Evolutionary conservation across 768 basidiomycete genomes (phyloP).

Genomic region (Panaeolus cyanescens): DNA sequence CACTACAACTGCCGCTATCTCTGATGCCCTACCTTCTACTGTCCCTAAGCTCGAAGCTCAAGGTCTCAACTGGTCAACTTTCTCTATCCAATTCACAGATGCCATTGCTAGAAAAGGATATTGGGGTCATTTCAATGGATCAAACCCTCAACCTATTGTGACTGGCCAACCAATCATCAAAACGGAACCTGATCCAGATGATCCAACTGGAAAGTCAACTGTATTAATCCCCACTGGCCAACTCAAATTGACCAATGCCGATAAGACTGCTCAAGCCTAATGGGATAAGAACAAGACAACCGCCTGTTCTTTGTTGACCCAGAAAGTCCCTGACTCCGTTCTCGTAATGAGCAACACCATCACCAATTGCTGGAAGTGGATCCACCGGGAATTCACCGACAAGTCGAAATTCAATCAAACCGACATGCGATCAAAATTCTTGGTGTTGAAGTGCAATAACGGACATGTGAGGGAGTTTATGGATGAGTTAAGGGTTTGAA

Average conservation of each 20-base stretch:
- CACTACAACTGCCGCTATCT: constrained; percentile 20
- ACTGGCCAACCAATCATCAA: too few relatives aligned
- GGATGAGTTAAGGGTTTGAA: constrained; percentile 17
- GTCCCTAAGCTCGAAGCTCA: constrained; percentile 33
- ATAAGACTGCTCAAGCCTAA: constrained; percentile 8
- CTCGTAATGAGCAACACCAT: constrained; percentile 29
- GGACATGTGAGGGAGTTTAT: constrained; percentile 30
- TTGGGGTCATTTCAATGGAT: constrained; percentile 31
- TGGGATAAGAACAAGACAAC: constrained; percentile 39
- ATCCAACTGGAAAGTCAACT: too few relatives aligned
- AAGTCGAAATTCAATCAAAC: constrained; percentile 31
- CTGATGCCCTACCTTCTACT: constrained; percentile 22
- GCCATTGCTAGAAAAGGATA: constrained; percentile 29
- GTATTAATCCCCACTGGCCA: too few relatives aligned
- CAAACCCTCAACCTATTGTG: constrained; percentile 11
- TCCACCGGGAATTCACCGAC: constrained; percentile 31
- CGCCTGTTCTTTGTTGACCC: constrained; percentile 28
- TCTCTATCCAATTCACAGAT: constrained; percentile 23
- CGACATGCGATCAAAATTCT: constrained; percentile 27
- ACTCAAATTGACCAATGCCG: too few relatives aligned
- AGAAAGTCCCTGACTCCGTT: constrained; percentile 32
- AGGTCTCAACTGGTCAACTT: constrained; percentile 36
- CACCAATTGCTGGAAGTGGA: constrained; percentile 29
- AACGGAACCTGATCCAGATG: too few relatives aligned
- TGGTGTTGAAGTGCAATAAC: constrained; percentile 26